Evolutionary conservation across 192 early-diverging fungal genomes (phyloP), one percentile per base, ranked within the genome.

Genomic region (Gonapodya sp.): DNA sequence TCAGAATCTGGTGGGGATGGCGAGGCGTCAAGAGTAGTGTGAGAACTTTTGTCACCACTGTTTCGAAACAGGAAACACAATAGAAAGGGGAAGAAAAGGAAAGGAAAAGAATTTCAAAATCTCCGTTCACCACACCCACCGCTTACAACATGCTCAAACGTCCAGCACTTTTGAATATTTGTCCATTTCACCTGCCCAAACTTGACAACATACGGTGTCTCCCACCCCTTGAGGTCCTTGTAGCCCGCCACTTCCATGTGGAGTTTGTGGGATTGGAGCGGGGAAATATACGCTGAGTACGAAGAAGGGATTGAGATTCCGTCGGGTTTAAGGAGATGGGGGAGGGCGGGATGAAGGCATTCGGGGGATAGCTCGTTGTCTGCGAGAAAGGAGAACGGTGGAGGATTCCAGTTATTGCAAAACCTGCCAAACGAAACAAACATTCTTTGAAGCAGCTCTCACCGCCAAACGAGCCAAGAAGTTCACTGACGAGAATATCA

Each of bases 361-460:
- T 99, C 98, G 2, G 98, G 98, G n/a, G 98, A 96, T 24, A 99
- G 91, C 84, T 99, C 97, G 85, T 99, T 99, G 86, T 99, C 97
- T 87, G 32, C 46, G n/a, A n/a, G n/a, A 33, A 2, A 87, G 0
- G 77, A n/a, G 18, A n/a, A 31, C n/a, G n/a, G 33, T 8, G 46
- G 37, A n/a, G 1, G 37, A 79, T n/a, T 1, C 35, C 1, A 79
- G n/a, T 32, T 36, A 1, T 2, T 34, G 46, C 8, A 16, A 64
- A 16, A 1, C 0, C 35, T 83, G 18, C 72, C 18, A 80, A 14
- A 81, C 24, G 1, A 84, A 24, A 18, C 32, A 72, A 35, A 2
- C 31, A 2, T 8, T 16, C 8, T 31, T 8, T 86, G 31, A 16
- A 18, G 18, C 35, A 18, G 1, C 32, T 37, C 82, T 84, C 72